Evolutionary conservation across 2,329 filamentous ascomycete species (phyloP), one percentile per base, ranked within the genome.

Genomic region (Ophiostoma sp.): DNA sequence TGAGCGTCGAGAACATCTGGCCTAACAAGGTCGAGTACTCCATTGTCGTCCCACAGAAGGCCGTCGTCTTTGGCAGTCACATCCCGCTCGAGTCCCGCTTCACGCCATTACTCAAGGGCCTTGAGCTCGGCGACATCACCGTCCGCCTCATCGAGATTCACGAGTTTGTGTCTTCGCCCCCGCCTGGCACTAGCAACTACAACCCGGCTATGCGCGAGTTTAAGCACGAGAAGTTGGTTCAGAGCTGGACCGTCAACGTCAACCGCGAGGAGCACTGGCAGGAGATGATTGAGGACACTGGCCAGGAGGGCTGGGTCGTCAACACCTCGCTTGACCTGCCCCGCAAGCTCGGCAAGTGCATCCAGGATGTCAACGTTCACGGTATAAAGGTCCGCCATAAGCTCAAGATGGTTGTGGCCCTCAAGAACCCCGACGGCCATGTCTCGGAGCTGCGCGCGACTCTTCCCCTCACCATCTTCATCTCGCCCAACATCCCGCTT

Each of bases 1-100:
- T 98, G 93, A 93, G 93, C 76, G 95, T 98, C 76, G 95, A 98
- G 82, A 98, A 98, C 79, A 92, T 97, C 76, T 99, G 96, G 96
- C 93, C 94, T 6, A 96, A 97, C 84, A 99, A 99, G 85, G 89
- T 98, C 78, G 93, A 97, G 81, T 99, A 99, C 83, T 95, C 94
- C 39, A 94, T 99, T 76, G 90, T 93, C 73, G 93, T 97, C 12
- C 95, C 96, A 0, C 95, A 94, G 79, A 98, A 98, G 84, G 96
- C 96, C 1, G 92, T 97, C 71, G 92, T 97, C 22, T 97, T 98
- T 78, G 96, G 96, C 69, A 97, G 93, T n/a, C 87, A 88, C 28
- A 90, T 98, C 68, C 90, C 91, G 0, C 87, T 97, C 74, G 91
- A 97, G 78, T 95, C 98, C 84, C 90, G 93, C 75, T 90, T 98